Evolutionary conservation across 768 basidiomycete species (phyloP), one percentile per base, ranked within the genome.

Genomic region (Cystobasidium onofrii): DNA sequence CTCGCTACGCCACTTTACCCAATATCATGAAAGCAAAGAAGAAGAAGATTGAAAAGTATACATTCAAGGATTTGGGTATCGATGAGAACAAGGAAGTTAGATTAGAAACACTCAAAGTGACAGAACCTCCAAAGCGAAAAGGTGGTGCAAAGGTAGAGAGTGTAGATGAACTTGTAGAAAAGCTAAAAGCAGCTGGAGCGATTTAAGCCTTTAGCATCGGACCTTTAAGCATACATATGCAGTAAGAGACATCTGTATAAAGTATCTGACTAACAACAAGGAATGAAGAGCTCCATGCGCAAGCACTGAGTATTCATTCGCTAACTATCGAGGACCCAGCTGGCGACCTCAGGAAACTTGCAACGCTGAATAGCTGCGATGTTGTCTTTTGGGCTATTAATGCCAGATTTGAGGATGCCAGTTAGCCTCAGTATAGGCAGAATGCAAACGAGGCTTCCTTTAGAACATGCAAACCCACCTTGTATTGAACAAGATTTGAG

Each of bases 11-110:
- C 0, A 92, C 94, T n/a, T 81, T 99, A 74, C 92, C 92, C 1
- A 93, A 92, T 78, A 95, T 95, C 82, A 95, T 95, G 91, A 94
- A 95, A 82, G 96, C 96, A n/a, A 98, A 97, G 86, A 99, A 97
- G 86, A 99, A 99, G 84, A 88, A 90, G 17, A 82, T 97, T 52
- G 88, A 94, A 82, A 92, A 90, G 79, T 78, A 96, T 64, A 86
- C 86, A 18, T 84, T 92, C 0, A 83, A 84, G 27, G 92, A 93
- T 77, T 87, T 98, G 27, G 87, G 88, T 7, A 84, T 97, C 27
- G 92, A 98, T 83, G 85, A 91, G 67, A 85, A 87, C 0, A 71
- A 71, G 33, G 69, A 71, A 27, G 92, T 92, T 18, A 85, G 86
- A 36, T 83, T 98, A 31, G 90, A 96, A 83, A 91, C 88, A 0